These are phyloP conservation scores for Leccinum arenicola DNA, from an alignment of 768 basidiomycete genomes.

Conservation along the genomic window DNA sequence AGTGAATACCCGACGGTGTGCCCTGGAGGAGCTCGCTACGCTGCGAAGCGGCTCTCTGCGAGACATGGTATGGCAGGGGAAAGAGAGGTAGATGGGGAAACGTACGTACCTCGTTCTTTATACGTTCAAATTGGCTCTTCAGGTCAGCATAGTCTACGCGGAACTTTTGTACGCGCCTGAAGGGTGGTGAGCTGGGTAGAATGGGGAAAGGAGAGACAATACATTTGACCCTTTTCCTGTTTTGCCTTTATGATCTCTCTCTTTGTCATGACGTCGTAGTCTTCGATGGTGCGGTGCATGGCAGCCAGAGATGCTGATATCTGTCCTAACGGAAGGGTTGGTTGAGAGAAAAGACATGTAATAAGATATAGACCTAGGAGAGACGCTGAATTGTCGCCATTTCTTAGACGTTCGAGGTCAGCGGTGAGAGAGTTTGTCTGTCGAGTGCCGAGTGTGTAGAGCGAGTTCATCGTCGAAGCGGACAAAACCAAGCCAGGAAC, in stretches of 20 bases:
- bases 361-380: conserved; percentile 65
- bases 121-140: conserved; percentile 73
- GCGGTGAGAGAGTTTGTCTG: conserved; percentile 87
- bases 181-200: conserved; percentile 6
- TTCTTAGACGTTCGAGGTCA: conserved; percentile 79
- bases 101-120: conserved; percentile 54
- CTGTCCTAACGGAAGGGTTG: conserved; percentile 66
- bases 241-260: conserved; percentile 95
- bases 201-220: conserved; percentile 25
- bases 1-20: conserved; percentile 37
- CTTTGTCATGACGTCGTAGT: conserved; percentile 96
- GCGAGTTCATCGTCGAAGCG: conserved; percentile 75
- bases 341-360: neutral
- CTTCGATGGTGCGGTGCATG: conserved; percentile 91
- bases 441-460: conserved; percentile 90
- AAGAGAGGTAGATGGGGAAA: neutral
- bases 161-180: conserved; percentile 91
- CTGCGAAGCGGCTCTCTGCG: conserved; percentile 56
- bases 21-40: conserved; percentile 63
- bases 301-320: conserved; percentile 97
- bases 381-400: conserved; percentile 77
- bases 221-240: conserved; percentile 95
- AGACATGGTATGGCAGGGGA: neutral
- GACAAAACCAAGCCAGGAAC: conserved; percentile 3
- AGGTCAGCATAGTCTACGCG: conserved; percentile 83